Base-by-base conservation (phyloP, 192 early-diverging fungal species). In the Podila epicladia region DNA sequence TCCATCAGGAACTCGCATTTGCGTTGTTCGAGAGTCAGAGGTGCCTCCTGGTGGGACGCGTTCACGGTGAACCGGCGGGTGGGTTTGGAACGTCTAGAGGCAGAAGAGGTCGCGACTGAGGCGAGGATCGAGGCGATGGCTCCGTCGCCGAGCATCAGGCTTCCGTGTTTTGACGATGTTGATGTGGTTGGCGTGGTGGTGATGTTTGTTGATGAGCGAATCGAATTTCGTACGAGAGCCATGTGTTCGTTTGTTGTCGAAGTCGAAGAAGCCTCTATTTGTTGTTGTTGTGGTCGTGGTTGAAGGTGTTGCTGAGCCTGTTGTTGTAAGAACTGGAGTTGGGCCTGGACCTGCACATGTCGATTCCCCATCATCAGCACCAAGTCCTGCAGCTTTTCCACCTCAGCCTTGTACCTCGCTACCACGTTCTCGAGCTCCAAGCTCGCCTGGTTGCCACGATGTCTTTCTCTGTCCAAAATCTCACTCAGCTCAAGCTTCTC, bases 351-450 rank as follows among this genome's bases (percentile, higher is more conserved):
- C 26, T 71, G 67, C 13, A 66, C 68, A 65, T 76, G 68, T 55
- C 69, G 69, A 45, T 71, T 67, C 0, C 74, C 74, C 62, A 76
- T 69, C n/a, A 67, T 57, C 45, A 76, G 58, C 15, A 76, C 74
- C 41, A 70, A 45, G n/a, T 76, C 68, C 33, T 76, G 74, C 3
- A 76, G 61, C 19, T 62, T 51, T 26, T 71, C 74, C 5, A 76
- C 74, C 32, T 76, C 63, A 0, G 45, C 49, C 58, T 62, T 69
- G 28, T 76, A 76, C 49, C 62, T 65, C 2, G 45, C 58, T 41
- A 71, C 74, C 26, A 70, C 74, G 22, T 45, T 32, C 48, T 71
- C 68, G 20, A 76, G 38, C 13, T 70, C 74, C 32, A 76, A 45
- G 2, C 67, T 37, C 3, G 53, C 68, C 32, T 70, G 53, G n/a